Evolutionary conservation across 306 rosid species (phyloP), one percentile per base, ranked within the genome.

Genomic region (Medicago arabica): DNA sequence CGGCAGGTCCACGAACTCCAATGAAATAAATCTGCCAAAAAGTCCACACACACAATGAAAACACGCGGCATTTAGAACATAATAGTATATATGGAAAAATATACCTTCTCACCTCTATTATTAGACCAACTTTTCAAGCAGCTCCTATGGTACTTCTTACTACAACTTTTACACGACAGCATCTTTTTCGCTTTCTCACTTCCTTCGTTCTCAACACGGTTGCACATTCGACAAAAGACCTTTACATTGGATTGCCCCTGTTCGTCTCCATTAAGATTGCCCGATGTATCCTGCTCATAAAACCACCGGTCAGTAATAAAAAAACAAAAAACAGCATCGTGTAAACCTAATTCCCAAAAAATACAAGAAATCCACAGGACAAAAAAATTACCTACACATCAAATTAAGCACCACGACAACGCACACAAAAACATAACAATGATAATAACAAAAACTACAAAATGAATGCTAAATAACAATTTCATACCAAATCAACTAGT

Each of bases 81-180:
- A 58, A n/a, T 4, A 28, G 5, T 21, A 62, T 9, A 54, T 39
- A 38, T 3, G 28, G 38, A 10, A 8, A 76, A 44, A 61, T 72
- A 68, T 4, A 77, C 11, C 40, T 62, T 53, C 85, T 80, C 73
- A 92, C 99, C 99, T 88, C 99, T 89, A 77, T 96, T 82, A 68
- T 91, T 91, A 83, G 93, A 88, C 99, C 99, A 96, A 71, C 80
- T 86, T 82, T 88, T 92, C 90, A 96, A 81, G 86, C 99, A 96
- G 85, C 83, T 89, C 85, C 96, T 88, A 76, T 96, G 99, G 83
- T 96, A 96, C 77, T 92, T 92, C 86, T 96, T 96, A 79, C 92
- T 79, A 79, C 99, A 96, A 55, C 87, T 90, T 87, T 96, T 96
- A 82, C 99, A 96, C 0, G 99, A 89, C 78, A 96, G 90, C 99